A percentile compares a stretch with the other conserved stretches of the same genome.
Conservation (phyloP, 768 basidiomycete species). For the Cystofilobasidium macerans region DNA sequence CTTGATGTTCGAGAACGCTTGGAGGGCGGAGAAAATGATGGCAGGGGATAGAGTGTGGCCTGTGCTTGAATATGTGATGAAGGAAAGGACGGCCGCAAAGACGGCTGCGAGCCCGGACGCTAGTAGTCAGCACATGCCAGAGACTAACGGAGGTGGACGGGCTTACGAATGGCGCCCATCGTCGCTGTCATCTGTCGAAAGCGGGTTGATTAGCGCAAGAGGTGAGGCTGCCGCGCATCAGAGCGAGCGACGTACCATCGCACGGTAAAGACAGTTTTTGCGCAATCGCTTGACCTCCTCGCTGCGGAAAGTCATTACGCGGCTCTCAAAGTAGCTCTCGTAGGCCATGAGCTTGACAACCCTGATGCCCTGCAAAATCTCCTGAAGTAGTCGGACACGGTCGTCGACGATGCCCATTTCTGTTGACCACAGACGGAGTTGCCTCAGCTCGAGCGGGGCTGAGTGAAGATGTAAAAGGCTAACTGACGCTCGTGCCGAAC, state of each 20-base stretch:
- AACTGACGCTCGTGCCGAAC: constrained; percentile 11
- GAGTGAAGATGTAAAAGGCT: neutral
- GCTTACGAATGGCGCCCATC: too few relatives aligned
- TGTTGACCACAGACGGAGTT: constrained; percentile 27
- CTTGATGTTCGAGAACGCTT: constrained; percentile 48
- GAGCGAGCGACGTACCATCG: neutral
- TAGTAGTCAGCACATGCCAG: neutral
- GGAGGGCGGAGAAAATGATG: constrained; percentile 49
- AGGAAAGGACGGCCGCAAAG: constrained; percentile 26
- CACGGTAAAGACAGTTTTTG: constrained; percentile 27
- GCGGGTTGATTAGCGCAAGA: too few relatives aligned
- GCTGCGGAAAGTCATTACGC: constrained; percentile 29
- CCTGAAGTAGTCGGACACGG: constrained; percentile 54
- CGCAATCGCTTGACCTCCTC: constrained; percentile 32
- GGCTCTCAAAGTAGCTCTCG: constrained; percentile 40
- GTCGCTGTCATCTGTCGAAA: too few relatives aligned
- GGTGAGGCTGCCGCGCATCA: constrained; percentile 6
- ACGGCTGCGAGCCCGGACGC: constrained; percentile 27
- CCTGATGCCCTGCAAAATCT: constrained; percentile 56
- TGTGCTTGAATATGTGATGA: constrained; percentile 55
- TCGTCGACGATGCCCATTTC: constrained; percentile 53
- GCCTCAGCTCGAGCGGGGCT: neutral
- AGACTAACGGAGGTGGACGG: neutral
- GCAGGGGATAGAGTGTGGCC: constrained; percentile 49
- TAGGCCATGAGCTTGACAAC: constrained; percentile 51